Base-by-base conservation (phyloP, 345 rosid genomes). In the Pelargonium nanum region DNA sequence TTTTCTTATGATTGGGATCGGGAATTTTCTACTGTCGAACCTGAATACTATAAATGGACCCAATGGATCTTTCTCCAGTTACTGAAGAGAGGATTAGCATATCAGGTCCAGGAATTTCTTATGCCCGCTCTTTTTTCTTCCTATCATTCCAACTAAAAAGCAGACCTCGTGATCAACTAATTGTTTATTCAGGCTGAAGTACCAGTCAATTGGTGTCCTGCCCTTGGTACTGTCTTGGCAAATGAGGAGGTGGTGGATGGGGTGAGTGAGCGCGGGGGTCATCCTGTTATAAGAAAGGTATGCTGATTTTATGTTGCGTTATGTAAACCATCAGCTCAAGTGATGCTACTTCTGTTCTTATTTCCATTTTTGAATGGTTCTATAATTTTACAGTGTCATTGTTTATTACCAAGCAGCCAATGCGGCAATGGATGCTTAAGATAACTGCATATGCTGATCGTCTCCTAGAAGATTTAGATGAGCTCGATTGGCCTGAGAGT, bases 231-330 rank as follows among this genome's bases (percentile, higher is more conserved):
- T 19, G 98, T 92, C 66, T 77, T 92, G 81, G 98, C 98, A 53
- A 92, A 92, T 82, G 98, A 92, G 74, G 98, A 88, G 77, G 98
- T 92, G 62, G 79, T 88, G 61, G 96, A 92, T 77, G 98, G 98
- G 63, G 87, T 88, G 55, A 92, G 98, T 0, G 98, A 92, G 79
- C 96, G 98, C 71, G 98, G 98, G 0, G 89, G 91, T 44, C 90
- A 91, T 69, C 87, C 96, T 6, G 98, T 92, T 26, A 82, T 92
- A 68, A 92, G 98, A 78, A 92, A 86, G 96, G 98, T 89, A 76
- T 60, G 44, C 26, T 32, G 21, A 53, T 66, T 65, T 59, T 56
- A 34, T 61, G 16, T 17, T 55, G 56, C 45, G 0, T 45, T 58
- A 60, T n/a, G 8, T 71, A 55, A 13, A 60, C 9, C 32, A 34